Conservation (phyloP, 2,329 filamentous ascomycete genomes). For the Colletotrichum karsti region DNA sequence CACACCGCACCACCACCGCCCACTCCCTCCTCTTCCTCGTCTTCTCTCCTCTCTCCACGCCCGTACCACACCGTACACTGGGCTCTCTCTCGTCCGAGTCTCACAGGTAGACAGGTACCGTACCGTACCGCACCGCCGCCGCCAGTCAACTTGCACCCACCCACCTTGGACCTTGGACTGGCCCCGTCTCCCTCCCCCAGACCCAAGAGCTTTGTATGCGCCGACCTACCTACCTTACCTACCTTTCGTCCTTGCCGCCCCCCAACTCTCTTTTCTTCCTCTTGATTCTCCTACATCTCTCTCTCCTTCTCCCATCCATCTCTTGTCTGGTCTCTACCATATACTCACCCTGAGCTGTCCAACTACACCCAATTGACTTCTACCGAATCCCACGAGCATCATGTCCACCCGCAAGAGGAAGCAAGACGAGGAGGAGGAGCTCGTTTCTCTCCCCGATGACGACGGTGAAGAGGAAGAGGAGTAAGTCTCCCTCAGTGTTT, state of each 20-base stretch:
- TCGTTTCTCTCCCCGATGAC: conserved; percentile 62
- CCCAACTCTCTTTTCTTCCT: conserved; percentile 25
- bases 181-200: conserved; percentile 25
- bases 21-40: conserved; percentile 9
- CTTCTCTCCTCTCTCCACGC: conserved; percentile 14
- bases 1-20: conserved; percentile 13
- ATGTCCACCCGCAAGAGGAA: conserved; percentile 65
- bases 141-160: conserved; percentile 25
- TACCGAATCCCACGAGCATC: conserved; percentile 28
- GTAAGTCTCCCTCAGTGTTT: conserved; percentile 45
- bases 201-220: conserved; percentile 26
- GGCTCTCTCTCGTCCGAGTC: not conserved
- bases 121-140: conserved; percentile 5
- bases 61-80: conserved; percentile 14
- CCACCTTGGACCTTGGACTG: conserved; percentile 13
- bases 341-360: not conserved
- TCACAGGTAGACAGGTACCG: conserved; percentile 1
- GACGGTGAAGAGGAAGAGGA: conserved; percentile 62
- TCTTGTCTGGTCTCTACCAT: not conserved
- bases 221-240: conserved; percentile 26
- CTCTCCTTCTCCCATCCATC: conserved; percentile 14
- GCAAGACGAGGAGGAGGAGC: conserved; percentile 62
- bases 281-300: conserved; percentile 19
- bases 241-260: conserved; percentile 20
- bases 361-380: conserved; percentile 36